phyloP scores from a whole-genome alignment of 2,329 filamentous ascomycete genomes.

The Paecilomyces formosus region DNA sequence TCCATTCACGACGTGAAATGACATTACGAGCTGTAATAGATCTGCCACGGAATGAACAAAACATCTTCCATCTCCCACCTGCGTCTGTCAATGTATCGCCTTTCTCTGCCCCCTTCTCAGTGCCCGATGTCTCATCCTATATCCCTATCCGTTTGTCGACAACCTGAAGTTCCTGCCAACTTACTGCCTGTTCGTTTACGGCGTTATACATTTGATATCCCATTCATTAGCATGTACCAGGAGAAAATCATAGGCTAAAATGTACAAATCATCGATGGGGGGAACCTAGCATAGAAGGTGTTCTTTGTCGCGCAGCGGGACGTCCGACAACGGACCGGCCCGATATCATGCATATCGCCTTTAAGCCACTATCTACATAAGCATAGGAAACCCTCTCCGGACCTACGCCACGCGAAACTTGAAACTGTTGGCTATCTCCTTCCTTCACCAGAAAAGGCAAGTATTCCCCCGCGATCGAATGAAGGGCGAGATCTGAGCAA shows the following conservation, averaged over 20 bases:
- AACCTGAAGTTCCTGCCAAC: neutral
- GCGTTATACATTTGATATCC: neutral
- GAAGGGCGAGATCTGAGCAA: neutral
- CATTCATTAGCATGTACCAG: neutral
- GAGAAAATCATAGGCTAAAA: neutral
- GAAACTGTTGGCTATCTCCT: neutral
- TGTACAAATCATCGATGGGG: neutral
- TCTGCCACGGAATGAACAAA: neutral
- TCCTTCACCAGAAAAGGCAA: neutral
- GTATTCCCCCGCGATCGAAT: neutral
- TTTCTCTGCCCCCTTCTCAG: neutral
- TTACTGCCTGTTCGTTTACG: neutral
- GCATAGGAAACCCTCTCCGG: neutral
- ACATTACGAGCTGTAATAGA: neutral
- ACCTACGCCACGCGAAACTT: neutral
- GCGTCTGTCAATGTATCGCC: neutral
- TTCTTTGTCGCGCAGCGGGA: neutral
- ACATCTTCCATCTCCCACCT: neutral
- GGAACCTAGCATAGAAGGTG: neutral
- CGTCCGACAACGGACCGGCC: neutral
- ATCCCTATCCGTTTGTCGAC: neutral
- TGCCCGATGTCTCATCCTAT: neutral
- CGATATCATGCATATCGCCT: neutral
- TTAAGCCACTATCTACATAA: neutral
- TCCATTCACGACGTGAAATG: neutral